A percentile compares a stretch with the other conserved stretches of the same genome.
These are phyloP conservation scores for Phytophthora vignae DNA, from an alignment of 352 stramenopile species.

Conservation along the genomic window DNA sequence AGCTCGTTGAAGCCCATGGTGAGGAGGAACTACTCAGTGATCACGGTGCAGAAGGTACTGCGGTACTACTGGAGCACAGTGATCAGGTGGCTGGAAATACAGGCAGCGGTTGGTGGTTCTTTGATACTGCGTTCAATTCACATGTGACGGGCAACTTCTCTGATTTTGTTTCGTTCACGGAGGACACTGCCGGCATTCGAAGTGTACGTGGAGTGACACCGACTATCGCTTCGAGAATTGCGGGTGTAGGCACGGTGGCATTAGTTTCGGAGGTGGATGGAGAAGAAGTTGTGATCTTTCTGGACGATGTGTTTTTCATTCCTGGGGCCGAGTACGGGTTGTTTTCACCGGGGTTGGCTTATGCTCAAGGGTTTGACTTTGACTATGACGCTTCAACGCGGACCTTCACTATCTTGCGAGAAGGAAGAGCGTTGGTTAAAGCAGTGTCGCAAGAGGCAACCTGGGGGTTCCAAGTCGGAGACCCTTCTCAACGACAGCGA, in stretches of 20 bases:
- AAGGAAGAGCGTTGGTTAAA: neutral
- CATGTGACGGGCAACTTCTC: constrained; percentile 9
- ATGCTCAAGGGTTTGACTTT: constrained; percentile 17
- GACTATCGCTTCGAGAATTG: constrained; percentile 1
- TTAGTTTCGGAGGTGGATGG: too few species aligned
- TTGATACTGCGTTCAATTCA: constrained; percentile 9
- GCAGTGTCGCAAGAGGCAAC: neutral
- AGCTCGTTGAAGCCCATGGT: too few species aligned
- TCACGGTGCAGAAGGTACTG: too few species aligned
- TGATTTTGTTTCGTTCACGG: constrained; percentile 7
- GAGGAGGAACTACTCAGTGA: too few species aligned
- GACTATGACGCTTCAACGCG: neutral
- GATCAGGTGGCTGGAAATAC: too few species aligned
- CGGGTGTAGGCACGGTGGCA: neutral
- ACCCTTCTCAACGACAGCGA: too few species aligned
- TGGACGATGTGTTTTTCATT: constrained; percentile 20
- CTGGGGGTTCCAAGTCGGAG: constrained; percentile 21
- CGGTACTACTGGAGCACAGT: too few species aligned
- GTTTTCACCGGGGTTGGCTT: too few species aligned
- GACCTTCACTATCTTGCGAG: constrained; percentile 1
- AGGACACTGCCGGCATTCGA: neutral
- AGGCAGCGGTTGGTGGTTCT: too few species aligned
- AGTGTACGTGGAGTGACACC: constrained; percentile 3
- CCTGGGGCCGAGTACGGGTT: constrained; percentile 5
- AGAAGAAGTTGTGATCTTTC: constrained; percentile 4